Conservation (phyloP, 2,329 filamentous ascomycete species). For the Alternaria triticina region DNA sequence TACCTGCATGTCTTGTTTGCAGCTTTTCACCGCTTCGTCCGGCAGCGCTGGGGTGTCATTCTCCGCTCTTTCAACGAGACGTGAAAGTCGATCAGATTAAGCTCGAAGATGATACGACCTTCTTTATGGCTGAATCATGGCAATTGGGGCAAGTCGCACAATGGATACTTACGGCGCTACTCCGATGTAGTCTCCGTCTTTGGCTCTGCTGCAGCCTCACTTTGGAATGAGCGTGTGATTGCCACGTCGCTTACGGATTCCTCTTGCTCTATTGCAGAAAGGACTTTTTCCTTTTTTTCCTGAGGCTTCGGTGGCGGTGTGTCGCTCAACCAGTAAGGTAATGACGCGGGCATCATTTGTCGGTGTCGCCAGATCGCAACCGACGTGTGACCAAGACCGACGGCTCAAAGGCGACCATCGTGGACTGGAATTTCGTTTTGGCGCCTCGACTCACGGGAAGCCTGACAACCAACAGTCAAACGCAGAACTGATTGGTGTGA, state of each 20-base stretch:
- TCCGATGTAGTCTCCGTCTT: neutral
- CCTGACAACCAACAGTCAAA: neutral
- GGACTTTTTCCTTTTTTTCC: neutral
- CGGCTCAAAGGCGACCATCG: neutral
- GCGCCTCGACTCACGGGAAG: neutral
- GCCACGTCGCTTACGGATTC: neutral
- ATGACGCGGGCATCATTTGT: neutral
- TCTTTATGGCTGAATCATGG: constrained; percentile 18
- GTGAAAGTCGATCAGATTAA: constrained; percentile 11
- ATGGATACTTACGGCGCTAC: constrained; percentile 19
- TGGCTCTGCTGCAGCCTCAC: constrained; percentile 9
- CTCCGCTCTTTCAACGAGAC: constrained; percentile 10
- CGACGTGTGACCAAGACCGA: neutral
- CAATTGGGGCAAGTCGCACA: constrained; percentile 16
- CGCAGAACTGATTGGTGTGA: neutral
- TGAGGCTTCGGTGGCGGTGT: constrained; percentile 3
- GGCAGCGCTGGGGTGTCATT: neutral
- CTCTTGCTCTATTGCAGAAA: neutral
- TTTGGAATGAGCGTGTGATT: constrained; percentile 1
- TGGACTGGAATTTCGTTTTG: neutral
- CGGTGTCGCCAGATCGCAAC: neutral
- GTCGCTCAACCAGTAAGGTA: neutral
- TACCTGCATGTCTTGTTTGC: neutral
- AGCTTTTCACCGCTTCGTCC: neutral
- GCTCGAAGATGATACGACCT: constrained; percentile 11